A percentile compares a stretch with the other conserved stretches of the same genome.
These are phyloP conservation scores for Fusarium sp. DNA, from an alignment of 2,329 filamentous ascomycete species.

Conservation along the genomic window DNA sequence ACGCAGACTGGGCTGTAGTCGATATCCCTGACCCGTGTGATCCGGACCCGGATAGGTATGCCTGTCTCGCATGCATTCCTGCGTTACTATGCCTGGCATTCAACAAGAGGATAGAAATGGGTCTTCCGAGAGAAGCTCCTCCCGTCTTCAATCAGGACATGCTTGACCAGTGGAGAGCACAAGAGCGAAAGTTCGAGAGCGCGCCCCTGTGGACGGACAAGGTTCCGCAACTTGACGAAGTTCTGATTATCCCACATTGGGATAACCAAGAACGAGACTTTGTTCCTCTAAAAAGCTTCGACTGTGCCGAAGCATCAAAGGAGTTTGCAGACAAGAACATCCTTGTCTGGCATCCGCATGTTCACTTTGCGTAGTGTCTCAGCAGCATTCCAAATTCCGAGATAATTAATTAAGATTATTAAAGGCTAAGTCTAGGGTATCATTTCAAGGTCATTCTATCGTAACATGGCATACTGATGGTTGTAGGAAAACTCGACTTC, in stretches of 20 bases:
- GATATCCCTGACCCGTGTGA: constrained; percentile 40
- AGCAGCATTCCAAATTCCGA: neutral
- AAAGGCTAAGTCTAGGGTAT: constrained; percentile 32
- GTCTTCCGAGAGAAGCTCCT: constrained; percentile 36
- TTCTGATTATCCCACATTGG: constrained; percentile 34
- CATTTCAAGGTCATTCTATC: constrained; percentile 27
- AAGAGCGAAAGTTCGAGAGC: constrained; percentile 29
- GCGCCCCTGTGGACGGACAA: constrained; percentile 25
- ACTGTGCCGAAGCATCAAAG: constrained; percentile 13
- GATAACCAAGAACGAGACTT: constrained; percentile 28
- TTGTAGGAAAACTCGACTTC: neutral
- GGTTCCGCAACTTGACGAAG: constrained; percentile 18
- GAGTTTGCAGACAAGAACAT: constrained; percentile 35
- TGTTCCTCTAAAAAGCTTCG: constrained; percentile 18
- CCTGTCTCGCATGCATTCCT: constrained; percentile 41
- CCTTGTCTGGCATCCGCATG: constrained; percentile 33
- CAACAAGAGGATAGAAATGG: constrained; percentile 35
- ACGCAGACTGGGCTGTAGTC: constrained; percentile 26
- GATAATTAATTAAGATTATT: neutral
- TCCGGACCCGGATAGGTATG: constrained; percentile 38
- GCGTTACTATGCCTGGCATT: constrained; percentile 31
- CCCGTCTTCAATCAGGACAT: constrained; percentile 32
- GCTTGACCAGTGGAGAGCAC: constrained; percentile 35
- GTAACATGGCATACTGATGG: constrained; percentile 7
- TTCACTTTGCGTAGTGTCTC: constrained; percentile 26